phyloP scores from a whole-genome alignment of 108 stramenopile genomes.

The Cyclotella baltica region DNA sequence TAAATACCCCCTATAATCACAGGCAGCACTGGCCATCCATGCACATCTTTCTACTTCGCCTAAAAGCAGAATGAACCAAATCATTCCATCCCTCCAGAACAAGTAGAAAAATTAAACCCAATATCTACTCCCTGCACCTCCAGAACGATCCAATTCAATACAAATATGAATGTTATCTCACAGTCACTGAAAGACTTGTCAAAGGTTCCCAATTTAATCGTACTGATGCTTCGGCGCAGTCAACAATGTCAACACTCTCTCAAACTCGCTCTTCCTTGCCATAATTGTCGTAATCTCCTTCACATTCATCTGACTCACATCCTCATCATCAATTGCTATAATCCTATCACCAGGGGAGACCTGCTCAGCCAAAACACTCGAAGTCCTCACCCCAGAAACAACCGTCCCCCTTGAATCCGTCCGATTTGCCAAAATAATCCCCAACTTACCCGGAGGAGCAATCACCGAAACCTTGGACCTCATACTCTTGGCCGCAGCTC shows the following conservation, averaged over 20 bases:
- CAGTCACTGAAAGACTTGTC: background rate
- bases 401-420: conserved; percentile 87
- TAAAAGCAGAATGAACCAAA: conserved; percentile 4
- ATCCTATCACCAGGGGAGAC: conserved; percentile 89
- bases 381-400: conserved; percentile 88
- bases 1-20: background rate
- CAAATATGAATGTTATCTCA: background rate
- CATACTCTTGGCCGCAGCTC: conserved; percentile 45
- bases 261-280: conserved; percentile 88
- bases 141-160: conserved; percentile 11
- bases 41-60: conserved; percentile 1
- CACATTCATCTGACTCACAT: conserved; percentile 90
- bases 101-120: conserved; percentile 7
- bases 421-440: conserved; percentile 91
- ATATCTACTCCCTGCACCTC: background rate
- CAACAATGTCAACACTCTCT: conserved; percentile 77
- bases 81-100: background rate
- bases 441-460: conserved; percentile 90
- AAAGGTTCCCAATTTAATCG: conserved; percentile 22
- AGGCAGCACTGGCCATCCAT: background rate
- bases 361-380: conserved; percentile 75
- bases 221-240: conserved; percentile 52
- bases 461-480: conserved; percentile 72
- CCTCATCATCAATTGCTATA: conserved; percentile 90
- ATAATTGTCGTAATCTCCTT: conserved; percentile 91